phyloP scores from a whole-genome alignment of 2,329 filamentous ascomycete genomes.

The Apiospora pterosperma region DNA sequence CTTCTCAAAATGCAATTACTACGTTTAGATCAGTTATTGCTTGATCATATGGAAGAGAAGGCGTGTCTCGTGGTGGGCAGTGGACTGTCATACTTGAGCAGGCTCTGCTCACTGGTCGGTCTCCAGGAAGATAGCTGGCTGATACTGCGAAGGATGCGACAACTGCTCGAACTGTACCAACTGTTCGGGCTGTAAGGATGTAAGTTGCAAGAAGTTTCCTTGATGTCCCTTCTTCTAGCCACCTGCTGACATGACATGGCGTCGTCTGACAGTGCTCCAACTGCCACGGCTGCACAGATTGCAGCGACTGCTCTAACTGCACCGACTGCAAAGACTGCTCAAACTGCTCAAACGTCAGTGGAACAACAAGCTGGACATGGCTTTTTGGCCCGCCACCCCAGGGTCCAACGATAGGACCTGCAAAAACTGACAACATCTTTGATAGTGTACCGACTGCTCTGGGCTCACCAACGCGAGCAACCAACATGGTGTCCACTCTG shows the following conservation, averaged over 20 bases:
- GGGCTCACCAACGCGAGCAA: neutral
- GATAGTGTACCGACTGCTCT: conserved; percentile 2
- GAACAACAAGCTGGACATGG: neutral
- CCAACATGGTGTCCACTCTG: neutral
- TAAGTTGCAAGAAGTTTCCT: neutral
- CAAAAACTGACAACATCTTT: neutral
- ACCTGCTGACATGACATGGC: neutral
- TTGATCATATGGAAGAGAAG: neutral
- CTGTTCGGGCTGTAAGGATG: neutral
- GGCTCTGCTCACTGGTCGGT: neutral
- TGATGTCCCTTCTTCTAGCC: neutral
- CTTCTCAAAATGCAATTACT: neutral
- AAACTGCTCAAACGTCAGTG: neutral
- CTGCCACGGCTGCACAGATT: conserved; percentile 1
- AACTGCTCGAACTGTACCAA: conserved; percentile 6
- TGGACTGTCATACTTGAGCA: neutral
- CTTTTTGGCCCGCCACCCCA: too few relatives aligned
- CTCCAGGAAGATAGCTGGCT: neutral
- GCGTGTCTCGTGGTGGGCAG: neutral
- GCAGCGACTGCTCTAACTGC: conserved; percentile 9
- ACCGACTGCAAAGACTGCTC: conserved; percentile 4
- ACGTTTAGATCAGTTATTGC: neutral
- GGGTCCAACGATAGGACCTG: neutral
- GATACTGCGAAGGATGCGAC: neutral
- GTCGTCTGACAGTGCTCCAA: neutral